Conservation (phyloP, 2,329 filamentous ascomycete genomes). For the Aspergillus tubingensis region DNA sequence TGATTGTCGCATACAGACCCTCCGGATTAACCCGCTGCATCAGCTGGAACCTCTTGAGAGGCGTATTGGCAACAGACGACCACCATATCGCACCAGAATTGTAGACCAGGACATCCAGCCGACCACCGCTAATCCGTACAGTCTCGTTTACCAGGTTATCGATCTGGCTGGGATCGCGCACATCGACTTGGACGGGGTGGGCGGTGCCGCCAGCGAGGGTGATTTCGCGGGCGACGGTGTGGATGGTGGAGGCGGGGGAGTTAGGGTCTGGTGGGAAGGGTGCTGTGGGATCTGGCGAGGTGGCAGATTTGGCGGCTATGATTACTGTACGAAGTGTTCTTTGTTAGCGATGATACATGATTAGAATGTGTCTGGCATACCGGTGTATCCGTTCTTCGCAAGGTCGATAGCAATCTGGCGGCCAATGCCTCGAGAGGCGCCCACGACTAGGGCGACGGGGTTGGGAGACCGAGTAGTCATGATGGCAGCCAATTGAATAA, state of each 20-base stretch:
- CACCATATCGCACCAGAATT: slow-evolving; percentile 87
- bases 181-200: slow-evolving; percentile 69
- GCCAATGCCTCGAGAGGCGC: slow-evolving; percentile 78
- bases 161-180: slow-evolving; percentile 64
- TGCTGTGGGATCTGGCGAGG: slow-evolving; percentile 55
- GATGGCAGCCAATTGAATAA: too few species aligned
- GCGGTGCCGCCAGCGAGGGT: slow-evolving; percentile 64
- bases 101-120: slow-evolving; percentile 75
- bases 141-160: slow-evolving; percentile 61
- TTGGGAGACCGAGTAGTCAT: not conserved
- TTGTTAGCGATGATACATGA: slow-evolving; percentile 4
- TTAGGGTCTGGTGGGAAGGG: slow-evolving; percentile 77
- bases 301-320: slow-evolving; percentile 74
- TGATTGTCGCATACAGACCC: slow-evolving; percentile 72
- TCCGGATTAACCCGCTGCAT: slow-evolving; percentile 76
- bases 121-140: slow-evolving; percentile 59
- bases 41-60: slow-evolving; percentile 72
- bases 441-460: slow-evolving; percentile 69
- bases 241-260: slow-evolving; percentile 73
- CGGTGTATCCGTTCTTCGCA: slow-evolving; percentile 68
- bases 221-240: slow-evolving; percentile 76
- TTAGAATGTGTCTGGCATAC: slow-evolving; percentile 46
- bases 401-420: slow-evolving; percentile 78
- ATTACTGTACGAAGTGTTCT: slow-evolving; percentile 56
- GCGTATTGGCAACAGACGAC: slow-evolving; percentile 71